A percentile compares a stretch with the other conserved stretches of the same genome.
Conservation (phyloP, 192 early-diverging fungal species). For the Dissophora globulifera region DNA sequence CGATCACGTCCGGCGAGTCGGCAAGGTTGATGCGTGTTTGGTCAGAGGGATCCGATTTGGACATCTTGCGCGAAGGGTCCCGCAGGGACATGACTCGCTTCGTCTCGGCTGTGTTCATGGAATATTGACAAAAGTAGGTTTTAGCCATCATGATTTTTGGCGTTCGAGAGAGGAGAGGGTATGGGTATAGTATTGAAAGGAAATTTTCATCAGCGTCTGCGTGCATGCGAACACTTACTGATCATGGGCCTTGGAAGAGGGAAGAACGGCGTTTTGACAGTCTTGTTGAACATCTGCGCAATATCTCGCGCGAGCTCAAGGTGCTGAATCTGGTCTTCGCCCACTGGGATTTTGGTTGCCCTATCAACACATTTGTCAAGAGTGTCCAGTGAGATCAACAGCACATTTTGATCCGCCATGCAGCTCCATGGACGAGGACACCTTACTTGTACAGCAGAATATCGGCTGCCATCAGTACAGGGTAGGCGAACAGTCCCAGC, state of each 20-base stretch:
- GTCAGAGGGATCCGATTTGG: conserved; percentile 82
- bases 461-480: conserved; percentile 92
- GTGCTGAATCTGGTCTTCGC: conserved; percentile 94
- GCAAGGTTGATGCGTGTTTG: conserved; percentile 78
- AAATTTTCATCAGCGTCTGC: too few species aligned
- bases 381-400: too few species aligned
- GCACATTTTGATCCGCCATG: too few species aligned
- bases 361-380: conserved; percentile 25
- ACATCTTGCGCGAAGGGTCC: conserved; percentile 86
- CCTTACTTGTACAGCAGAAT: conserved; percentile 83
- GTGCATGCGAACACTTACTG: too few species aligned
- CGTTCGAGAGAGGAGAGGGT: too few species aligned
- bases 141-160: too few species aligned
- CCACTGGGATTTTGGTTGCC: conserved; percentile 89
- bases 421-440: too few species aligned
- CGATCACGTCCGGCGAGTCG: conserved; percentile 75
- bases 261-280: conserved; percentile 70
- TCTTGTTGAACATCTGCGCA: conserved; percentile 80
- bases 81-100: conserved; percentile 89
- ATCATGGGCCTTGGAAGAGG: conserved; percentile 73
- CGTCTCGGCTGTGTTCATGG: conserved; percentile 53
- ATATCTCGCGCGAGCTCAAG: conserved; percentile 88
- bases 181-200: too few species aligned
- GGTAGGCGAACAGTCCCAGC: conserved; percentile 89
- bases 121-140: too few species aligned